Evolutionary conservation across 78 protist species (phyloP).

Genomic region (Dictyostelium discoideum): DNA sequence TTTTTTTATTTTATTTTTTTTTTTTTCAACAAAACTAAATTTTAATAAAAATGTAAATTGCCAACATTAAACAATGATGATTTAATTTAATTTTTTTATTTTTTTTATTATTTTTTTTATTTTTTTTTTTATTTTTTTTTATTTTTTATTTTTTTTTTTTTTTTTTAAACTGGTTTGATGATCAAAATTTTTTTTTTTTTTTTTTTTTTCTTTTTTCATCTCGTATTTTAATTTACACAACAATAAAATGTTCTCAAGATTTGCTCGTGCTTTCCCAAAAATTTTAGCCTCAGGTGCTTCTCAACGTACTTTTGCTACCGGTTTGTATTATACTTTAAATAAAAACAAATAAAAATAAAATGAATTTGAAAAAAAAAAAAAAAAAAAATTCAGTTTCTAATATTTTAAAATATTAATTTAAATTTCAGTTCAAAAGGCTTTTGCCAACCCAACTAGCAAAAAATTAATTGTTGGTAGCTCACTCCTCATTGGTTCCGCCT

Average conservation of each 20-base stretch:
- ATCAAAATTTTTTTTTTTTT: background rate
- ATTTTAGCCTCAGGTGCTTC: background rate
- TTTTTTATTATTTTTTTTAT: background rate
- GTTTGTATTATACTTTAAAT: background rate
- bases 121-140: background rate
- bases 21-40: no score
- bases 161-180: background rate
- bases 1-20: no score
- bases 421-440: background rate
- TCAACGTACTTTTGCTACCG: background rate
- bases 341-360: no score
- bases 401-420: background rate
- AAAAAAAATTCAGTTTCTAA: background rate
- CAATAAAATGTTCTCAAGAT: slow-evolving; percentile 17
- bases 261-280: slow-evolving; percentile 25
- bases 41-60: no score
- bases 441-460: slow-evolving; percentile 2
- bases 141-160: background rate
- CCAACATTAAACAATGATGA: no score
- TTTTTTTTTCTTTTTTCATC: background rate
- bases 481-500: background rate
- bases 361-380: no score
- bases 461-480: slow-evolving; percentile 22
- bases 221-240: background rate
- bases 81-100: no score